Evolutionary conservation across 2,329 filamentous ascomycete genomes (phyloP), one percentile per base, ranked within the genome.

Genomic region (Paecilomyces variotii): DNA sequence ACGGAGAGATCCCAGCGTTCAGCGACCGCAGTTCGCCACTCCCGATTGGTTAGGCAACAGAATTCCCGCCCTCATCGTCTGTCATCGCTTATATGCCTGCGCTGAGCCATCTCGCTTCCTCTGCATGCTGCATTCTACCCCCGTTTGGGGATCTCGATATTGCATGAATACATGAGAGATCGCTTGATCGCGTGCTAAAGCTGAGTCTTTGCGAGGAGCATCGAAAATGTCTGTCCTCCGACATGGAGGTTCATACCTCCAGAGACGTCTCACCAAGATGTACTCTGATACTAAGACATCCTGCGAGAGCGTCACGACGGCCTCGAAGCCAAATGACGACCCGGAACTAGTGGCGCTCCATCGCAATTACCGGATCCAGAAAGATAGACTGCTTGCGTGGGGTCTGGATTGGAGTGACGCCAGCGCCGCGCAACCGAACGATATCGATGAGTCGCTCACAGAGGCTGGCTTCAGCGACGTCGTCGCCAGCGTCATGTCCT

Each of bases 341-440:
- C 82, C 80, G 34, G 82, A 85, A 58, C 77, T 84, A 11, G 76
- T 80, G 26, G 78, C 79, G 28, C 74, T 87, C 39, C 81, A 86
- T 63, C 79, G 80, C 59, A 84, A 83, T 64, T 84, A 84, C 66
- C 78, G 82, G 59, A 85, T 84, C 57, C 84, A 87, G 67, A 84
- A 85, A 67, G 84, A 87, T 68, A 76, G 85, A 24, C 74, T 87
- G 54, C 78, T 86, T 49, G 81, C 84, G 32, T 87, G 85, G 85
- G 85, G 84, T 53, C 73, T 87, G 59, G 83, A 86, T 68, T 87
- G 85, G 85, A 85, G 80, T 70, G 84, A 87, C 68, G 83, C 81
- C 60, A 81, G 79, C 64, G 81, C 80, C 60, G 78, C 77, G 14
- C 74, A 79, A 56, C 79, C 82, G 59, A 82, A 80, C 64, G 80